Evolutionary conservation across 805 yeast species (phyloP), one percentile per base, ranked within the genome.

Genomic region (Metschnikowia gruessii): DNA sequence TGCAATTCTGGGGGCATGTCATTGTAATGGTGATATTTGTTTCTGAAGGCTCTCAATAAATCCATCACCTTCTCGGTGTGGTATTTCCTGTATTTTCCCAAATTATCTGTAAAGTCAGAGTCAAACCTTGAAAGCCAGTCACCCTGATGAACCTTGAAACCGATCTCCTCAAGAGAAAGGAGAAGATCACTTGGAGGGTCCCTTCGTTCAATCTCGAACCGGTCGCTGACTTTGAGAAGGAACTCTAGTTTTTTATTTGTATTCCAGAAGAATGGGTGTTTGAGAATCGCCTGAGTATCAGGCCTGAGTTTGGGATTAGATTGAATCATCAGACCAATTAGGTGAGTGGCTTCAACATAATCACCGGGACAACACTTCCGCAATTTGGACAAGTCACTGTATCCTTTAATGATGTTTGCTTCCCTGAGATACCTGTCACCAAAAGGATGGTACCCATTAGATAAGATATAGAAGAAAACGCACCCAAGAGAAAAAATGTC

Each of bases 401-500:
- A 74, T 15, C 85, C 86, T 54, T 79, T 82, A 49, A 89, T 80
- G 15, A 94, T 90, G 59, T 94, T 91, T 11, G 87, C 94, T 59
- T 94, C 98, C 45, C 99, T 76, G 57, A 84, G 63, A 58, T 88
- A 89, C 39, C 88, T 72, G 58, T 87, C 94, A n/a, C 99, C 99
- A 70, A 87, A 94, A 4, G 99, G 99, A 71, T 94, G 99, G 8
- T 65, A 61, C 0, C 99, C 98, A 13, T 79, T 80, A 0, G 96
- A 77, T 31, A 94, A 66, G 33, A 91, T 85, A 59, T 90, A 94
- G 62, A 79, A 92, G 60, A 88, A 94, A 0, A 94, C 91, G 67
- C 99, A 94, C 0, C 99, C 99, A 50, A 92, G 70, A 0, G 97
- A 87, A 61, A 94, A 94, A 3, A 94, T 86, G 65, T 94, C 99